Percentiles rank a stretch among this genome's conserved stretches.
Evolutionary conservation across 192 early-diverging fungal species (phyloP).

Genomic region (Backusella morwellensis): DNA sequence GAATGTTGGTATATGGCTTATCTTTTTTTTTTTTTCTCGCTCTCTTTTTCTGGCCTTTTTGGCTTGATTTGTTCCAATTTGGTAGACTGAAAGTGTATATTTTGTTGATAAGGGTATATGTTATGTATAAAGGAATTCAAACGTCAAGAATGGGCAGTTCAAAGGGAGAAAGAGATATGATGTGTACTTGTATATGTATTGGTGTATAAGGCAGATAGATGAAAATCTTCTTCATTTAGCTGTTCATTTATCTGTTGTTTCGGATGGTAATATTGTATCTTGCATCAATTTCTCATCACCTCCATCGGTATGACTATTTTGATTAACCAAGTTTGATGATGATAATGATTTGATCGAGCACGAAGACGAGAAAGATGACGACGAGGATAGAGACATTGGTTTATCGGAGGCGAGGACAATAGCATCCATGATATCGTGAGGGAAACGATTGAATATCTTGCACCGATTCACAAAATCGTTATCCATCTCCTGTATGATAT

Average conservation of each 20-base stretch:
- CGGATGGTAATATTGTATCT: background rate
- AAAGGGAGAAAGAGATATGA: background rate
- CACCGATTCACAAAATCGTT: constrained; percentile 7
- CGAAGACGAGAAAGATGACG: background rate
- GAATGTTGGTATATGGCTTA: background rate
- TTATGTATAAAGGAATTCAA: background rate
- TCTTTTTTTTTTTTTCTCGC: background rate
- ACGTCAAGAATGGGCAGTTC: background rate
- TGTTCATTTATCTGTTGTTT: background rate
- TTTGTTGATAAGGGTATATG: constrained; percentile 1
- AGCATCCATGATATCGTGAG: background rate
- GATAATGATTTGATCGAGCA: background rate
- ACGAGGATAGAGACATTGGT: background rate
- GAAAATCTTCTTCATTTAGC: background rate
- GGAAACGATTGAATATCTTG: constrained; percentile 2
- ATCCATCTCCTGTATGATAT: background rate
- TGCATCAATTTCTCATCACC: background rate
- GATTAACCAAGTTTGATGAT: background rate
- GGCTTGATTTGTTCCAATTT: background rate
- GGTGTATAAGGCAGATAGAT: background rate
- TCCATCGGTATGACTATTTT: background rate
- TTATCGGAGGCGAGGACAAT: background rate
- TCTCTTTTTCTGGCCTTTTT: background rate
- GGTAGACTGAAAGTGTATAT: background rate
- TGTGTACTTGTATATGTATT: background rate